Evolutionary conservation across 495 filamentous ascomycete species (phyloP).

Genomic region (Paragyromitra xinjiangensis): DNA sequence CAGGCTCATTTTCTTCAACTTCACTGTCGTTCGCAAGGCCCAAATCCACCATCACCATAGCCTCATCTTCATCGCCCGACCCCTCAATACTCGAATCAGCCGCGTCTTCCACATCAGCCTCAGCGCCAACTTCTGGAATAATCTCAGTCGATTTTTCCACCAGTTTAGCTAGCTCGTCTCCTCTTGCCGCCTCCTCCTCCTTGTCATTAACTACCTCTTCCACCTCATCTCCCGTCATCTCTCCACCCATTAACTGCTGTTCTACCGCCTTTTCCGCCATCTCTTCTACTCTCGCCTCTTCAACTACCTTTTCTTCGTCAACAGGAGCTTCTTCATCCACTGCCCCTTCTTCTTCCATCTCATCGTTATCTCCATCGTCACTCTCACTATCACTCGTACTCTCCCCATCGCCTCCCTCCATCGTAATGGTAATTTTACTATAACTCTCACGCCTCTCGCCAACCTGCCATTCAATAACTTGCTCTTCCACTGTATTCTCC

Average conservation of each 20-base stretch:
- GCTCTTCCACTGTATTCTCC: slow-evolving; percentile 36
- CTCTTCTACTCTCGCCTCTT: slow-evolving; percentile 12
- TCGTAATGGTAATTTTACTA: slow-evolving; percentile 10
- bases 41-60: slow-evolving; percentile 15
- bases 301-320: not conserved
- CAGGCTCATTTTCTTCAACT: not conserved
- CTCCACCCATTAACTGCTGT: slow-evolving; percentile 1
- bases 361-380: not conserved
- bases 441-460: slow-evolving; percentile 21
- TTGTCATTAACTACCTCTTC: not conserved
- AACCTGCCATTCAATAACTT: slow-evolving; percentile 34
- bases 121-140: not conserved
- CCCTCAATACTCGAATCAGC: slow-evolving; percentile 1
- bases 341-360: slow-evolving; percentile 13
- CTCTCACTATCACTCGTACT: not conserved
- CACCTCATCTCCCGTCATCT: not conserved
- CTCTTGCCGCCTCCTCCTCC: not conserved
- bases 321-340: slow-evolving; percentile 16
- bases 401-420: slow-evolving; percentile 10
- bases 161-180: not conserved
- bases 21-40: slow-evolving; percentile 18
- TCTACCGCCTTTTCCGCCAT: slow-evolving; percentile 10
- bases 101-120: slow-evolving; percentile 23
- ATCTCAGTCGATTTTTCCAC: slow-evolving; percentile 7
- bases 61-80: slow-evolving; percentile 13